Conservation (phyloP, 305 asterid species). For the Solanum aculeatissimum region DNA sequence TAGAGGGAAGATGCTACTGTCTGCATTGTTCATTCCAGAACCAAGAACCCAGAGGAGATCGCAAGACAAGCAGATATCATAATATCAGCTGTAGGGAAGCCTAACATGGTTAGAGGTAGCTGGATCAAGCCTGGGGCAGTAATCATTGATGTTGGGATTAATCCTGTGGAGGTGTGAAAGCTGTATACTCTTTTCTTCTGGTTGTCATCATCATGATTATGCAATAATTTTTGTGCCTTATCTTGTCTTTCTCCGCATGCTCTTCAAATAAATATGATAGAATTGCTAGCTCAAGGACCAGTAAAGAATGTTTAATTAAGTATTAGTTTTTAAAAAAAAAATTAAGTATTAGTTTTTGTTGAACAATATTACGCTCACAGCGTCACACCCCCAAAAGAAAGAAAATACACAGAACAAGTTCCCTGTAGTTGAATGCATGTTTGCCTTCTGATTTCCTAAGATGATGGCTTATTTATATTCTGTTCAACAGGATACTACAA, state of each 20-base stretch:
- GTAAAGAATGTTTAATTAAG: not conserved
- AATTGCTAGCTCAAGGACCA: not conserved
- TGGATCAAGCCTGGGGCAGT: slow-evolving; percentile 94
- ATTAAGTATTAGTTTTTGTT: not conserved
- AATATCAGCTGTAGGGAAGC: slow-evolving; percentile 72
- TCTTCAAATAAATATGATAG: not conserved
- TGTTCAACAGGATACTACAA: slow-evolving; percentile 40
- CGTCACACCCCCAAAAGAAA: not conserved
- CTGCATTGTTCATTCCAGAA: slow-evolving; percentile 78
- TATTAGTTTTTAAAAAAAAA: no score
- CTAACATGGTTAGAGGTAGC: slow-evolving; percentile 91
- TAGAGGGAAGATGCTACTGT: slow-evolving; percentile 95
- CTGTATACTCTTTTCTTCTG: not conserved
- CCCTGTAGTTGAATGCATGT: not conserved
- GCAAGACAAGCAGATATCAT: slow-evolving; percentile 80
- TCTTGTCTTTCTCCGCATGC: not conserved
- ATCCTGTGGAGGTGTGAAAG: slow-evolving; percentile 61
- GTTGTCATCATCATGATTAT: not conserved
- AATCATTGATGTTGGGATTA: slow-evolving; percentile 81
- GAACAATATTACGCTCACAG: not conserved
- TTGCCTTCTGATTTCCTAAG: not conserved
- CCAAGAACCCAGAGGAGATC: slow-evolving; percentile 64
- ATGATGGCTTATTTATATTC: not conserved
- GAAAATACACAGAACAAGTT: not conserved
- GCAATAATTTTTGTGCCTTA: not conserved